Conservation (phyloP, 345 rosid species). For the Barbarea vulgaris region DNA sequence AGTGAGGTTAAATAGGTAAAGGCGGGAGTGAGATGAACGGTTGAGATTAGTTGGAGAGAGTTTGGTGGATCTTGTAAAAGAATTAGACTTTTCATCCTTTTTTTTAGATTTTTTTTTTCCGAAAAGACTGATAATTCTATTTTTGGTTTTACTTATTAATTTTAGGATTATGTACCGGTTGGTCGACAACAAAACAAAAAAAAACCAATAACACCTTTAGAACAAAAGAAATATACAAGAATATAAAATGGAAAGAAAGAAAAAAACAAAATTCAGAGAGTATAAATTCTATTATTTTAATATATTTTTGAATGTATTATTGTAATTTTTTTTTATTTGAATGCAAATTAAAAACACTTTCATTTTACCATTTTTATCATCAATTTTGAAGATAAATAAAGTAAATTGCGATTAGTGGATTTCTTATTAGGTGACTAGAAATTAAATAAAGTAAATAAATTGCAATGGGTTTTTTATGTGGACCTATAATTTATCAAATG, state of each 20-base stretch:
- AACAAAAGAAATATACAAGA: neutral
- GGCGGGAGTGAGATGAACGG: constrained; percentile 33
- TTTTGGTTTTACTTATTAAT: neutral
- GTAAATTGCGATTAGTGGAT: too few species aligned
- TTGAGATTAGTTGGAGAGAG: constrained; percentile 30
- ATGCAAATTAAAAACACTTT: neutral
- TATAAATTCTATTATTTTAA: too few species aligned
- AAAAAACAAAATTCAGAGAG: too few species aligned
- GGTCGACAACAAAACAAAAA: neutral
- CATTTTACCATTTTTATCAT: neutral
- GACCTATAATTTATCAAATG: too few species aligned
- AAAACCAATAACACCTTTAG: neutral
- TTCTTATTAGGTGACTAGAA: too few species aligned
- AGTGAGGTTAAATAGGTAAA: constrained; percentile 30
- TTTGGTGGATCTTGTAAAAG: constrained; percentile 43
- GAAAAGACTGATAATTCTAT: constrained; percentile 6
- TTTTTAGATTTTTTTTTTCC: constrained; percentile 19
- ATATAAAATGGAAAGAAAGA: neutral
- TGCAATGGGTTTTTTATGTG: too few species aligned
- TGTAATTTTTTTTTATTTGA: too few species aligned
- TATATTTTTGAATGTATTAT: too few species aligned
- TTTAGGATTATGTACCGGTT: neutral
- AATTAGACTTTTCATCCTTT: constrained; percentile 30
- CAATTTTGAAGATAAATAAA: neutral
- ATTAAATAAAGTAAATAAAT: too few species aligned